phyloP scores from a whole-genome alignment of 179 eudicot species.

The Drosera spatulata region DNA sequence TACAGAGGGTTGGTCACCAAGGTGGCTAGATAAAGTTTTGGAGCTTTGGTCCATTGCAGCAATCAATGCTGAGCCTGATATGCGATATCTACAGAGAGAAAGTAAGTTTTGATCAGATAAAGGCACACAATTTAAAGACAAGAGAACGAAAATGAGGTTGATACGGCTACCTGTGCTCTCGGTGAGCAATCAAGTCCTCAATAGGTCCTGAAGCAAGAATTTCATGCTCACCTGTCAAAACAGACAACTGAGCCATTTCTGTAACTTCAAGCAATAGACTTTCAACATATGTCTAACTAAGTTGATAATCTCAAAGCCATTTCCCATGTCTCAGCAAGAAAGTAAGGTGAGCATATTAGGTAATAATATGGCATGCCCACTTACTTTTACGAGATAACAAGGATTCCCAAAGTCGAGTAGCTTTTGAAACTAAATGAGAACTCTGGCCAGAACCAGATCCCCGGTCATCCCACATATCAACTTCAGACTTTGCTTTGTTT shows the following conservation, averaged over 20 bases:
- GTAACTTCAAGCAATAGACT: too few species aligned
- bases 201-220: constrained; percentile 98
- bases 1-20: constrained; percentile 33
- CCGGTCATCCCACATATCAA: constrained; percentile 96
- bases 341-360: too few species aligned
- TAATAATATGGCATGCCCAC: constrained; percentile 12
- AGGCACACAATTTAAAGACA: not conserved
- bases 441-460: constrained; percentile 90
- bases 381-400: constrained; percentile 79
- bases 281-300: too few species aligned
- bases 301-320: too few species aligned
- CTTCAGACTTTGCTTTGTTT: constrained; percentile 93
- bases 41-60: constrained; percentile 96
- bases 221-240: constrained; percentile 80
- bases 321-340: too few species aligned
- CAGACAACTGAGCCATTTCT: constrained; percentile 5
- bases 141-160: not conserved
- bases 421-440: constrained; percentile 94
- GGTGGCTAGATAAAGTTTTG: constrained; percentile 30
- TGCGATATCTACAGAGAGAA: constrained; percentile 67
- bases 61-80: constrained; percentile 92
- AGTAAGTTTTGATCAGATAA: not conserved
- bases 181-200: constrained; percentile 95
- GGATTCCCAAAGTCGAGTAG: constrained; percentile 94
- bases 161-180: constrained; percentile 71